Evolutionary conservation across 1,284 basidiomycete genomes (phyloP), one percentile per base, ranked within the genome.

Genomic region (Clitocybe nebularis): DNA sequence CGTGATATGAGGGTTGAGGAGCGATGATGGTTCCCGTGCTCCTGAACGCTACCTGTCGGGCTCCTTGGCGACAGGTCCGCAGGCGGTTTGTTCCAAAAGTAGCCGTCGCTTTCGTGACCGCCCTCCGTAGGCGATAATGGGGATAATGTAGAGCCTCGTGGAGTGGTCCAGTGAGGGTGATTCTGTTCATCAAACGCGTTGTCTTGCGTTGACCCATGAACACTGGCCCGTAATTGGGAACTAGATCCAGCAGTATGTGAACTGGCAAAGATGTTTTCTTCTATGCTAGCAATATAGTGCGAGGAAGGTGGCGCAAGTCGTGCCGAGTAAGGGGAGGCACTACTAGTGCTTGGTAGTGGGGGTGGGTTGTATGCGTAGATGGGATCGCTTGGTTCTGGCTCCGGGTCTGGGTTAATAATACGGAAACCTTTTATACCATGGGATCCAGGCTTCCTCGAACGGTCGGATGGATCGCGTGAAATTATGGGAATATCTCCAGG

Each of bases 51-150:
- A 24, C 32, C 29, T 11, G 32, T 34, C n/a, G 25, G 8, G 7
- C 22, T 24, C 13, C 16, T 22, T 4, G 37, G 11, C 10, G 38
- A 30, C 19, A 55, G 30, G 35, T 59, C 54, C 20, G 47, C 39
- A 28, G 66, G 64, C 23, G 55, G 62, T 37, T 53, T 58, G 41
- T 62, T 50, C 65, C 61, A 63, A 4, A 54, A 48, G n/a, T 52
- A 41, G 10, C 29, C 54, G 16, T 45, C 52, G 43, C 47, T 51
- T 32, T 52, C 45, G 35, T 60, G 56, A 41, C 50, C n/a, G n/a
- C n/a, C n/a, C n/a, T n/a, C n/a, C n/a, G 16, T 5, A 19, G 35
- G 38, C n/a, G 19, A 19, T 37, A 22, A 10, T 44, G 47, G 26
- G 44, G 40, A 29, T 39, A 25, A 28, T 47, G 43, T 17, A 11